Percentiles rank a stretch among this genome's conserved stretches.
Conservation (phyloP, 441 rosid genomes). For the Adansonia grandidieri region DNA sequence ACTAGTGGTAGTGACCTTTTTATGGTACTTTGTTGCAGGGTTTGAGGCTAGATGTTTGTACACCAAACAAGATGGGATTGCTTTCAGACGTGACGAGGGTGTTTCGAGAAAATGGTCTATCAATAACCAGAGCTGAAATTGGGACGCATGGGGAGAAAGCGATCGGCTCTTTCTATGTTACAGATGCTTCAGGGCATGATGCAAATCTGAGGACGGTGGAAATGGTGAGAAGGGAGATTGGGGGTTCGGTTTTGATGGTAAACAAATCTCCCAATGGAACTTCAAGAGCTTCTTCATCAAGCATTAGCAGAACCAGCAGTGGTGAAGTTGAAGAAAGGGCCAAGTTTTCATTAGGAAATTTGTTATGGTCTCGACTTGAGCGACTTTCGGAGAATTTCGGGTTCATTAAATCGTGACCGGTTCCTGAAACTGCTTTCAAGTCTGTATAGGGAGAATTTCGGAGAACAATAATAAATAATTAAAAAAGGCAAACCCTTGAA, state of each 20-base stretch:
- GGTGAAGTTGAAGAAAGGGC: constrained; percentile 47
- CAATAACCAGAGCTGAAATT: constrained; percentile 65
- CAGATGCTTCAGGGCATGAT: constrained; percentile 62
- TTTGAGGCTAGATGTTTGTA: constrained; percentile 58
- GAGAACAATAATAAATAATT: too few relatives aligned
- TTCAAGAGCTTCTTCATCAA: constrained; percentile 39
- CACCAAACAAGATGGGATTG: constrained; percentile 58
- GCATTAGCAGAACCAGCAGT: constrained; percentile 31
- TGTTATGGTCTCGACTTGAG: constrained; percentile 77
- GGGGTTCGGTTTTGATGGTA: constrained; percentile 52
- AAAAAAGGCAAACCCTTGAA: neutral
- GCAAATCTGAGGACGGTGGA: constrained; percentile 46
- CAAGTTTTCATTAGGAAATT: constrained; percentile 59
- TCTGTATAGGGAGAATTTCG: neutral
- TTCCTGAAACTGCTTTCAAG: constrained; percentile 11
- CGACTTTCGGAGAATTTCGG: constrained; percentile 60
- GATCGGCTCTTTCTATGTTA: constrained; percentile 67
- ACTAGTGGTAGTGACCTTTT: neutral
- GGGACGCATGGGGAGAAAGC: constrained; percentile 55
- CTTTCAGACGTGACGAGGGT: constrained; percentile 65
- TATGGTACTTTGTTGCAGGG: constrained; percentile 48
- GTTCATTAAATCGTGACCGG: constrained; percentile 32
- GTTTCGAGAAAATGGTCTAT: constrained; percentile 73
- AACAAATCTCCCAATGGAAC: constrained; percentile 43
- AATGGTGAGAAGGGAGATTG: constrained; percentile 58